Conservation (phyloP, 2,329 filamentous ascomycete genomes). For the Neocucurbitaria cava region DNA sequence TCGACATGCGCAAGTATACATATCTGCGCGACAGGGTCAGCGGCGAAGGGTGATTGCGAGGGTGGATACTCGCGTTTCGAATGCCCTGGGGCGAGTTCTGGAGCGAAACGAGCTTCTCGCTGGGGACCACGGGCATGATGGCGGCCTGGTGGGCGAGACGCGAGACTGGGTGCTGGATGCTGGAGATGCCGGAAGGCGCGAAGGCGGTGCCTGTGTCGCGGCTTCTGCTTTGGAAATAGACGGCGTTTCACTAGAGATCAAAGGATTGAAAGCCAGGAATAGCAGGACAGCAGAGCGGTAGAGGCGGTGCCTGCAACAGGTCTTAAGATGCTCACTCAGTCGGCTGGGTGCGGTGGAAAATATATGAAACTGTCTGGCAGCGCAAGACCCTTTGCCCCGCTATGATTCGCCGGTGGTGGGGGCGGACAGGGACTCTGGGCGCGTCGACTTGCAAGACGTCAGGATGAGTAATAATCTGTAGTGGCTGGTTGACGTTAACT, state of each 20-base stretch:
- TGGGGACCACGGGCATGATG: constrained; percentile 86
- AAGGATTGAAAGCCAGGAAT: constrained; percentile 5
- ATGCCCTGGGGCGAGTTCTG: constrained; percentile 88
- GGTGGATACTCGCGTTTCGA: constrained; percentile 74
- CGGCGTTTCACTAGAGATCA: constrained; percentile 14
- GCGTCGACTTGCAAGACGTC: not conserved
- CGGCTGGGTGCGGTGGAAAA: constrained; percentile 25
- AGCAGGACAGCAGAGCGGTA: not conserved
- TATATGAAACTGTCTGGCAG: constrained; percentile 20
- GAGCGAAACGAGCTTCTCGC: constrained; percentile 88
- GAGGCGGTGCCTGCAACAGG: constrained; percentile 8
- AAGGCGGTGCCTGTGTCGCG: not conserved
- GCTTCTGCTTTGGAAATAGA: not conserved
- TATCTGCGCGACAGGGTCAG: constrained; percentile 63
- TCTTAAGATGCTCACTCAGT: constrained; percentile 2
- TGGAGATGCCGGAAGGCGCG: not conserved
- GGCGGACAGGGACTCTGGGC: not conserved
- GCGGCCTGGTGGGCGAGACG: not conserved
- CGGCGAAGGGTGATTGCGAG: not conserved
- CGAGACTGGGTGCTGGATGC: too few species aligned
- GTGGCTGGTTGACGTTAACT: too few species aligned
- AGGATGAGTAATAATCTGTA: too few species aligned
- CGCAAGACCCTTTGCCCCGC: constrained; percentile 4
- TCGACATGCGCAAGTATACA: constrained; percentile 97
- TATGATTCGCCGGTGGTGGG: not conserved